Evolutionary conservation across 345 rosid genomes (phyloP), one percentile per base, ranked within the genome.

Genomic region (Anastatica hierochuntica): DNA sequence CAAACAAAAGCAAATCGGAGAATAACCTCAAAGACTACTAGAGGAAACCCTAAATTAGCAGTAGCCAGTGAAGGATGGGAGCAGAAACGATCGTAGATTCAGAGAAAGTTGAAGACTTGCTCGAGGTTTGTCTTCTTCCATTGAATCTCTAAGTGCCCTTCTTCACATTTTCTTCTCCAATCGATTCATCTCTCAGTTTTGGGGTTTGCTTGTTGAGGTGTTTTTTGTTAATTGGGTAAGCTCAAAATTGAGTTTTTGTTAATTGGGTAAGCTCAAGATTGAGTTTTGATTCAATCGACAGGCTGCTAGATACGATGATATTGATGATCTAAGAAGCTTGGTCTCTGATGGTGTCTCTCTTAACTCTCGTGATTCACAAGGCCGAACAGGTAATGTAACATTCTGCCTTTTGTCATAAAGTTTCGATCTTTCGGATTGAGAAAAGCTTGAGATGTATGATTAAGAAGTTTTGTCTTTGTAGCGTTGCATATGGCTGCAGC

Each of bases 401-500:
- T 29, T 8, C 33, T 29, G 33, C 7, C n/a, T 29, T 29, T 29
- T 29, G 8, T 29, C 33, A 4, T 29, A 1, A 29, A 29, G 33
- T 8, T 4, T 8, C 9, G 9, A 29, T 29, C 10, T 29, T 29
- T 31, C 6, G 12, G 19, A 13, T 56, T 43, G 0, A 30, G 10
- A 20, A n/a, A n/a, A 49, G 23, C 40, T 17, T 24, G n/a, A 14
- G 5, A 13, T 50, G 8, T 33, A 5, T 31, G 50, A 20, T 15
- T 13, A 11, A 43, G 15, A 44, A 19, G 20, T 26, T 39, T 27
- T 44, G 14, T 66, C 18, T 40, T 69, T 63, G 58, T 74, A 90
- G 96, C 95, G 11, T 82, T 90, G 62, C 96, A 90, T 62, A 87
- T 92, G 96, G 98, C 96, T 11, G 84, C 94, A 8, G 98, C 94